Conservation (phyloP, 257 asterid species). For the Ilex aquifolium region DNA sequence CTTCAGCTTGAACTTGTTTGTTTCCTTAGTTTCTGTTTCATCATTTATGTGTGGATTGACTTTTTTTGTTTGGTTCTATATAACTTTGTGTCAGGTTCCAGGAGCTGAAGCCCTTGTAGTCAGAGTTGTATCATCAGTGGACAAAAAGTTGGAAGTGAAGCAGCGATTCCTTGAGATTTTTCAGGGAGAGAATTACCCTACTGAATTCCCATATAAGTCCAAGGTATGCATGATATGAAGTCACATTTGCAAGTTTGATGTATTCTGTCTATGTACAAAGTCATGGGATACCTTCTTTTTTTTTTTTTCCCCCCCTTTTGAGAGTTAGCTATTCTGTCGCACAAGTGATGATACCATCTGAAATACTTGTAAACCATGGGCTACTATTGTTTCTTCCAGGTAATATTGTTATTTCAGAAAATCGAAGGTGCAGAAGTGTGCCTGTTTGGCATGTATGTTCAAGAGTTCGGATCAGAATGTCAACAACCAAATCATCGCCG, state of each 20-base stretch:
- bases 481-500: slow-evolving; percentile 60
- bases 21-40: too few species aligned
- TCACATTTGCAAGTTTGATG: neutral
- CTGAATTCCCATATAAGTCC: slow-evolving; percentile 62
- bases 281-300: too few species aligned
- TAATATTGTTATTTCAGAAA: slow-evolving; percentile 65
- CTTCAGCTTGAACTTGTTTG: too few species aligned
- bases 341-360: neutral
- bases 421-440: slow-evolving; percentile 73
- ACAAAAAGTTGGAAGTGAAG: slow-evolving; percentile 52
- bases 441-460: slow-evolving; percentile 69
- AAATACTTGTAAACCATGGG: neutral
- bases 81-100: slow-evolving; percentile 41
- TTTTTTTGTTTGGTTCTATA: too few species aligned
- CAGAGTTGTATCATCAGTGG: slow-evolving; percentile 54
- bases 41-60: too few species aligned
- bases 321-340: too few species aligned
- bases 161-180: slow-evolving; percentile 55
- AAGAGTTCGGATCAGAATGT: slow-evolving; percentile 77
- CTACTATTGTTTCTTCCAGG: slow-evolving; percentile 32
- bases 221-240: slow-evolving; percentile 38
- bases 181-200: slow-evolving; percentile 47
- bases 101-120: slow-evolving; percentile 56
- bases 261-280: slow-evolving; percentile 3
- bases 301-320: too few species aligned